phyloP scores from a whole-genome alignment of 1,284 basidiomycete species.

The Filobasidium uniguttulatum region DNA sequence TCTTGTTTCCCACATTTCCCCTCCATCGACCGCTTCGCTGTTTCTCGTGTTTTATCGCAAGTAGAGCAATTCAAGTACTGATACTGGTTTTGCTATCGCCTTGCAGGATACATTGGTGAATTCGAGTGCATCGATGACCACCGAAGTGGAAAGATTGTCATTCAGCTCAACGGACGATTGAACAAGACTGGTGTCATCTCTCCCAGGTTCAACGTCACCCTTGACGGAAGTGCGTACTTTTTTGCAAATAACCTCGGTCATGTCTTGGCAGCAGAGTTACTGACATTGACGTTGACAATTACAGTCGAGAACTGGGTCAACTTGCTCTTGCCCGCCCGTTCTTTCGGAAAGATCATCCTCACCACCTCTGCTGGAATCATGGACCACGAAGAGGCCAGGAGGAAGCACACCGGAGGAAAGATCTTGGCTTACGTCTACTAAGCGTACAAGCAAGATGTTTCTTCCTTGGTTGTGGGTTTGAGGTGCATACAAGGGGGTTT shows the following conservation, averaged over 20 bases:
- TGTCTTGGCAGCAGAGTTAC: too few species aligned
- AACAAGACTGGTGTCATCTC: constrained; percentile 99
- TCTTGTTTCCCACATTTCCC: too few species aligned
- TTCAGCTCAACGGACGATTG: constrained; percentile 94
- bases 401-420: constrained; percentile 65
- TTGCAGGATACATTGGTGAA: constrained; percentile 89
- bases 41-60: too few species aligned
- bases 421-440: constrained; percentile 41
- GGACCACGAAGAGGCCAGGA: constrained; percentile 97
- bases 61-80: too few species aligned
- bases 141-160: constrained; percentile 94
- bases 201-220: constrained; percentile 92
- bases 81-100: too few species aligned
- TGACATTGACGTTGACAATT: constrained; percentile 4
- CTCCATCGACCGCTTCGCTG: too few species aligned
- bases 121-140: constrained; percentile 99
- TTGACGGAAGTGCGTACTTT: constrained; percentile 67
- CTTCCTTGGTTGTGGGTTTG: too few species aligned
- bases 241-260: constrained; percentile 56
- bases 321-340: constrained; percentile 82
- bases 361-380: constrained; percentile 95
- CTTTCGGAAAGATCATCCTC: constrained; percentile 91
- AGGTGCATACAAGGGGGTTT: too few species aligned
- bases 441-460: too few species aligned
- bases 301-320: constrained; percentile 49